Evolutionary conservation across 306 rosid species (phyloP).

Genomic region (Glycine soja): DNA sequence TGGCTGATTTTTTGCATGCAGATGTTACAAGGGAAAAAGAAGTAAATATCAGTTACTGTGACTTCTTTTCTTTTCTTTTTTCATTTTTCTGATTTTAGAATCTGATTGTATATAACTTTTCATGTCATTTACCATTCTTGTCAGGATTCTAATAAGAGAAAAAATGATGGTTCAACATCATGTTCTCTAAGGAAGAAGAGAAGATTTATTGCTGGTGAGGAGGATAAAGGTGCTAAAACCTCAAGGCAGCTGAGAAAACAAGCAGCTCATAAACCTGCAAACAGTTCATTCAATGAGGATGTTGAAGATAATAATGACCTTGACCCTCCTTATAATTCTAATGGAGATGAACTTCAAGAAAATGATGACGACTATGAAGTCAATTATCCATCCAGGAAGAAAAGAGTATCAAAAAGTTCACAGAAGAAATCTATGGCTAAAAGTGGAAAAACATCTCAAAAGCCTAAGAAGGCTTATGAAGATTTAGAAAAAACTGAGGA

Average conservation of each 20-base stretch:
- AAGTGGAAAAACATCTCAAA: conserved; percentile 61
- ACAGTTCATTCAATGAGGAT: conserved; percentile 50
- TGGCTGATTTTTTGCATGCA: conserved; percentile 56
- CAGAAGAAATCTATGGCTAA: conserved; percentile 63
- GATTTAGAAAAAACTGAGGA: conserved; percentile 51
- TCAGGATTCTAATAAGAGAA: conserved; percentile 53
- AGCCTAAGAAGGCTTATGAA: conserved; percentile 52
- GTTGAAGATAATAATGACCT: conserved; percentile 45
- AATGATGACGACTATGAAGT: conserved; percentile 52
- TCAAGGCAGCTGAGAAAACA: conserved; percentile 60
- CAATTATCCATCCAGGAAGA: conserved; percentile 54
- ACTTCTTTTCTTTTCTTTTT: conserved; percentile 18
- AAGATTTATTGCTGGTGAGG: conserved; percentile 45
- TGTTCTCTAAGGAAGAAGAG: conserved; percentile 45
- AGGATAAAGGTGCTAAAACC: conserved; percentile 52
- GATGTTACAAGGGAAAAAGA: conserved; percentile 51
- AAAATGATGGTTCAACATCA: conserved; percentile 39
- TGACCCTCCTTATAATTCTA: conserved; percentile 54
- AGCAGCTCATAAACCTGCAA: conserved; percentile 50
- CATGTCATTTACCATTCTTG: conserved; percentile 39
- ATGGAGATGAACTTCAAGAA: conserved; percentile 53
- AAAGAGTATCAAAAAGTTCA: conserved; percentile 52
- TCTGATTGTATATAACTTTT: conserved; percentile 29
- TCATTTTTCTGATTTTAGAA: conserved; percentile 20
- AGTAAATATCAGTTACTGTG: conserved; percentile 47